Base-by-base conservation (phyloP, 495 filamentous ascomycete species). In the Neurospora hispaniola region DNA sequence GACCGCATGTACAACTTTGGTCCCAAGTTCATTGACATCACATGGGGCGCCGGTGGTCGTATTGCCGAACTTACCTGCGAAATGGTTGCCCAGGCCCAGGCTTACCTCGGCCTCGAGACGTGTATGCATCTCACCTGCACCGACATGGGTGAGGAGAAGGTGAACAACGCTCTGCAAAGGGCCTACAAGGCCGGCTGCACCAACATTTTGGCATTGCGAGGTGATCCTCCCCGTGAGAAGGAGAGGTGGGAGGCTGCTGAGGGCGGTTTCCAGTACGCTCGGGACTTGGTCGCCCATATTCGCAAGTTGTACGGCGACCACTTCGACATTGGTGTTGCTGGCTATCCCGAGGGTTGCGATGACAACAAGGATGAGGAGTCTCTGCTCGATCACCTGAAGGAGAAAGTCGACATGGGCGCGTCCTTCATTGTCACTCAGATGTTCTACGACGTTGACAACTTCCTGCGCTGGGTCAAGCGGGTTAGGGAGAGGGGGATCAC, bases 71-170 rank as follows among this genome's bases (percentile, higher is more conserved):
- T 99, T 78, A 99, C 96, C 12, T 94, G 91, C 81, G 96, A 99
- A 78, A 99, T 99, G 96, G 95, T 99, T 71, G 90, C 91, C 69
- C 93, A 96, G 71, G 96, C 96, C 59, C 96, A 99, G 82, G 92
- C 94, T n/a, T 93, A 94, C 48, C 95, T 97, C 79, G 96, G 96
- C 9, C 85, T 99, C 59, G 96, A 99, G 84, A 98, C 96, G 9
- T 98, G 94, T 83, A 99, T 99, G 96, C 96, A 99, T 78, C 83
- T 99, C 75, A 99, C 96, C 3, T 99, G 96, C 82, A 99, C 96
- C 54, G 96, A 98, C 79, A 99, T 99, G 96, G 93, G 91, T 11
- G 87, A 88, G 77, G 91, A 92, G 38, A 97, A 93, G 82, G 90
- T 99, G 73, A 93, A 98, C 77, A 88, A 91, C 39, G 96, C 96